Conservation (phyloP, 2,329 filamentous ascomycete species). For the Juglanconis sp. region DNA sequence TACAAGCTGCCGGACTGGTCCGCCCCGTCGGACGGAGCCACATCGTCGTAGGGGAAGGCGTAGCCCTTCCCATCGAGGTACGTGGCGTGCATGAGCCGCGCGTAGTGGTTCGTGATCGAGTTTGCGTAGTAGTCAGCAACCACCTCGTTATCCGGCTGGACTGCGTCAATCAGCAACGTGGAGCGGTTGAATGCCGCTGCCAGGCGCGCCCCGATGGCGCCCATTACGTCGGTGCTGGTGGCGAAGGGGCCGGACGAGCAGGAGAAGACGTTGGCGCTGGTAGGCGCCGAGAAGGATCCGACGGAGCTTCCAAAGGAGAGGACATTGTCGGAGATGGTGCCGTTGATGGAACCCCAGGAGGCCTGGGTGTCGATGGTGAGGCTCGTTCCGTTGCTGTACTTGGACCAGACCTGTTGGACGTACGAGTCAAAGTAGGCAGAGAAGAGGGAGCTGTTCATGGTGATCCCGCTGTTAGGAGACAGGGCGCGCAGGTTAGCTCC, state of each 20-base stretch:
- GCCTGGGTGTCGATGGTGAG: constrained; percentile 54
- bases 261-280: constrained; percentile 47
- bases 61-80: constrained; percentile 62
- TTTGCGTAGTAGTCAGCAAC: constrained; percentile 51
- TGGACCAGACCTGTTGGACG: constrained; percentile 50
- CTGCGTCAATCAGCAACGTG: constrained; percentile 55
- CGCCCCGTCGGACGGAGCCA: constrained; percentile 48
- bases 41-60: constrained; percentile 71
- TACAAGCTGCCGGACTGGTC: constrained; percentile 64
- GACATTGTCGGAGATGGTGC: constrained; percentile 44
- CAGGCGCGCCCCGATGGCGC: constrained; percentile 69
- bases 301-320: constrained; percentile 37
- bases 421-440: constrained; percentile 48
- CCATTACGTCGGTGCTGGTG: constrained; percentile 42
- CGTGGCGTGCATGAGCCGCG: constrained; percentile 59
- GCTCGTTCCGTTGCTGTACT: constrained; percentile 38
- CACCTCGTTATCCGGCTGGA: constrained; percentile 50
- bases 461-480: constrained; percentile 49
- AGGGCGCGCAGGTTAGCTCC: constrained; percentile 45
- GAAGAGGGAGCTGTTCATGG: constrained; percentile 44
- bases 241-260: constrained; percentile 57
- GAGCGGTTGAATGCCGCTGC: constrained; percentile 73
- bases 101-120: constrained; percentile 62
- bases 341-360: constrained; percentile 34
- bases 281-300: constrained; percentile 43